Evolutionary conservation across 2,329 filamentous ascomycete species (phyloP).

Genomic region (Sclerotinia sclerotiorum): DNA sequence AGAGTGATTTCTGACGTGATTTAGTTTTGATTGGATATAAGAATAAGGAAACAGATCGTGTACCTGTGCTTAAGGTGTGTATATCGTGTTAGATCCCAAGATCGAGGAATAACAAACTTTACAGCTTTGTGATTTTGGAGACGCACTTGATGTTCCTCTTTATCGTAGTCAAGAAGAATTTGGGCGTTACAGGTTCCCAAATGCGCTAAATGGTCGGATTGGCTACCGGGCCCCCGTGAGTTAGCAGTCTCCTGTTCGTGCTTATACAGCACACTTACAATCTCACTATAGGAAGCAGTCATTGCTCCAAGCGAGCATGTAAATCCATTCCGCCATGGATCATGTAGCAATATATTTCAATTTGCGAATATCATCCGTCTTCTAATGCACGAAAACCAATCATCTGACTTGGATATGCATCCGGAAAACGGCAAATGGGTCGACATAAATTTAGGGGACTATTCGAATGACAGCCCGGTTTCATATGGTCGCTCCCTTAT

Average conservation of each 20-base stretch:
- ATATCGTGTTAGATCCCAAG: neutral
- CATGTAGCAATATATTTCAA: conserved; percentile 19
- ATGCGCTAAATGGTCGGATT: neutral
- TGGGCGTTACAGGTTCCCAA: conserved; percentile 4
- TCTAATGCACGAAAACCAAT: neutral
- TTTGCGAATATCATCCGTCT: conserved; percentile 4
- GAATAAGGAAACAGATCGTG: neutral
- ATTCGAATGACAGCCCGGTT: rapidly evolving
- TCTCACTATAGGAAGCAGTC: neutral
- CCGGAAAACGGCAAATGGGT: neutral
- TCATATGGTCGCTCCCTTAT: neutral
- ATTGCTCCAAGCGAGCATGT: neutral
- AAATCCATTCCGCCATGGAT: neutral
- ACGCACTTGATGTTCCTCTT: neutral
- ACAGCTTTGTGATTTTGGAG: conserved; percentile 20
- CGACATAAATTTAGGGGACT: neutral
- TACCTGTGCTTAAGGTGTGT: conserved; percentile 14
- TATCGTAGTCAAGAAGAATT: neutral
- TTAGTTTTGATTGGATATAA: conserved; percentile 15
- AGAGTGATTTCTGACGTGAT: neutral
- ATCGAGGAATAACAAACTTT: neutral
- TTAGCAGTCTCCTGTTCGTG: neutral
- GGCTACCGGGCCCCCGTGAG: conserved; percentile 13
- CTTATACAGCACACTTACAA: neutral
- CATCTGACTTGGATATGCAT: neutral